Base-by-base conservation (phyloP, 2,329 filamentous ascomycete species). In the Elsinoe fawcettii region DNA sequence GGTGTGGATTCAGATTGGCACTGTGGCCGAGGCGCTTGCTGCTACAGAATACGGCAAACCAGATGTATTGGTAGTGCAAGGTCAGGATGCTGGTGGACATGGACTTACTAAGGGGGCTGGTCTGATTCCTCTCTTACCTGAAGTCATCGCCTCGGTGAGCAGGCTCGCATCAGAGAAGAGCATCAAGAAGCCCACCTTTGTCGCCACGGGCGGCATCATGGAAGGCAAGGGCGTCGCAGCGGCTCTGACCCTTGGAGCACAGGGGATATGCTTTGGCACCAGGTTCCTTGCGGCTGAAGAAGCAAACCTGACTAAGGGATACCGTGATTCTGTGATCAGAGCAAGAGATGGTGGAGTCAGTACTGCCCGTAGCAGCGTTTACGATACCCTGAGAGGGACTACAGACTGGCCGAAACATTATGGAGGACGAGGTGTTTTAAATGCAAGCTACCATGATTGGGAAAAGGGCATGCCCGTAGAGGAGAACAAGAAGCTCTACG, bases 61-160 rank as follows among this genome's bases (percentile, higher is more conserved):
- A 0, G 81, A 86, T 65, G 80, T 80, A 8, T 60, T 87, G 1
- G 79, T 85, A 5, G 73, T 81, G 1, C 84, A 86, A 66, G 83
- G 84, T 2, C 73, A 74, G 2, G 84, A 86, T 67, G 83, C 83
- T 0, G 84, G 83, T 3, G 84, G 84, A 0, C 84, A 86, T 66
- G 83, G 84, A 59, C 78, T 79, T 51, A 74, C 73, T 1, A 69
- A 71, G 25, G 81, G 80, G 1, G 76, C 78, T 1, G 75, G 82
- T 5, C 70, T 86, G 2, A 68, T 85, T 3, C 74, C 76, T 1
- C 66, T 86, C 4, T 67, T 86, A 37, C 81, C 82, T 0, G 83
- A 86, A 68, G 74, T 83, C 11, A 66, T 66, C 39, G 75, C 77
- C 57, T 72, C 78, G 58, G 62, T 84, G 14, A 18, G 22, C 9